Conservation (phyloP, 805 yeast genomes). For the Metschnikowia bowlesiae region DNA sequence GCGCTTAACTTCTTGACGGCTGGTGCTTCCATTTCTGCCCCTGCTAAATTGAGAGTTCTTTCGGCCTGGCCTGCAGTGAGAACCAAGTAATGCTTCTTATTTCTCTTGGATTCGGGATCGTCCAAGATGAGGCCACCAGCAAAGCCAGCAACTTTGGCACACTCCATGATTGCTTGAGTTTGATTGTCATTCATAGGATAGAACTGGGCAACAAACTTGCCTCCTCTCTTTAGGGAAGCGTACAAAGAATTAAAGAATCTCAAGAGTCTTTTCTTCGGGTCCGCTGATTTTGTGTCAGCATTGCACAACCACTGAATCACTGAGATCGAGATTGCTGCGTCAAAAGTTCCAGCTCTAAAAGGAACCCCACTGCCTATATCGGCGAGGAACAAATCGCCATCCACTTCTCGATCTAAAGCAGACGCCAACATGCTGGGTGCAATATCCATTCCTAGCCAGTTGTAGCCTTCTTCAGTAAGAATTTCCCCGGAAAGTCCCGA, state of each 20-base stretch:
- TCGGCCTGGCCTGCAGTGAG: conserved; percentile 82
- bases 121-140: conserved; percentile 94
- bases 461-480: conserved; percentile 85
- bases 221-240: conserved; percentile 85
- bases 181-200: conserved; percentile 91
- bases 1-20: conserved; percentile 37
- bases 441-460: conserved; percentile 96
- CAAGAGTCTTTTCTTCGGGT: conserved; percentile 77
- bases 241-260: conserved; percentile 85
- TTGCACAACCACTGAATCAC: conserved; percentile 98
- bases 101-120: conserved; percentile 87
- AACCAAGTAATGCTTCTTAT: conserved; percentile 86
- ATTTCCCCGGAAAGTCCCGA: conserved; percentile 96
- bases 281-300: conserved; percentile 78
- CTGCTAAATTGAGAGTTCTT: conserved; percentile 67
- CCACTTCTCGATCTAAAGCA: conserved; percentile 86
- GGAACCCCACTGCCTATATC: conserved; percentile 96
- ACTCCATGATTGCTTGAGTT: conserved; percentile 65
- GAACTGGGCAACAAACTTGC: conserved; percentile 95
- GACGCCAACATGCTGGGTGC: conserved; percentile 95
- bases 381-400: conserved; percentile 85
- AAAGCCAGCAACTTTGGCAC: conserved; percentile 93
- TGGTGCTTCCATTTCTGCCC: conserved; percentile 76
- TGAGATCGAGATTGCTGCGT: conserved; percentile 91
- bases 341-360: conserved; percentile 93